These are phyloP conservation scores for Solanum tarijense DNA, from an alignment of 257 asterid species.

Conservation along the genomic window DNA sequence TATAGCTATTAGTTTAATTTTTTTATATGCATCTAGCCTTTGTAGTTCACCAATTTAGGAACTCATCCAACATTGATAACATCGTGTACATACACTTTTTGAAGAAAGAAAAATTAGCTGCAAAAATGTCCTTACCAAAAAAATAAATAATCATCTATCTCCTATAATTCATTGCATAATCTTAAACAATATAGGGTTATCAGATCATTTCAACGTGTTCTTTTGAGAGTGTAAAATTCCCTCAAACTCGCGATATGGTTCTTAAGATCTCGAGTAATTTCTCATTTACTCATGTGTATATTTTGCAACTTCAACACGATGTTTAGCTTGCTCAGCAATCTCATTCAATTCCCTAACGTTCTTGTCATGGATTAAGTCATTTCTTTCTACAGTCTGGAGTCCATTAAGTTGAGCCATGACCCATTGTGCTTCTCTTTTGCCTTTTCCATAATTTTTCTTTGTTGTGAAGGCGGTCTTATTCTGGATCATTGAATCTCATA, in stretches of 20 bases:
- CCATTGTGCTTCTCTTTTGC: constrained; percentile 51
- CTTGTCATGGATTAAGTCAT: constrained; percentile 8
- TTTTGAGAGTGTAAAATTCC: constrained; percentile 31
- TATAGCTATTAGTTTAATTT: not conserved
- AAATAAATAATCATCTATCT: not conserved
- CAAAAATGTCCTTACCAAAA: not conserved
- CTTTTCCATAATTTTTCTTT: constrained; percentile 32
- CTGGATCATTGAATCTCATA: constrained; percentile 27
- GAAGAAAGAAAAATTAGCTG: not conserved
- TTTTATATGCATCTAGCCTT: not conserved
- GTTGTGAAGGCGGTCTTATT: constrained; percentile 42
- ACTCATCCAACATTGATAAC: not conserved
- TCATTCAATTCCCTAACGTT: constrained; percentile 32
- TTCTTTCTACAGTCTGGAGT: constrained; percentile 11
- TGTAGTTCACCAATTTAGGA: not conserved
- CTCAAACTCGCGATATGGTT: constrained; percentile 8
- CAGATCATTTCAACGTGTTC: constrained; percentile 32
- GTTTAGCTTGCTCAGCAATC: constrained; percentile 35
- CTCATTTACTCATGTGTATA: not conserved
- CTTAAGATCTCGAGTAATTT: not conserved
- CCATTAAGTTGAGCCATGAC: constrained; percentile 46
- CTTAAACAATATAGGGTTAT: constrained; percentile 29
- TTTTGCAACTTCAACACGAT: constrained; percentile 43
- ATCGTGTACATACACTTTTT: not conserved
- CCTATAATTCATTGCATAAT: not conserved